phyloP scores from a whole-genome alignment of 257 asterid genomes.

The Solanum appendiculatum region DNA sequence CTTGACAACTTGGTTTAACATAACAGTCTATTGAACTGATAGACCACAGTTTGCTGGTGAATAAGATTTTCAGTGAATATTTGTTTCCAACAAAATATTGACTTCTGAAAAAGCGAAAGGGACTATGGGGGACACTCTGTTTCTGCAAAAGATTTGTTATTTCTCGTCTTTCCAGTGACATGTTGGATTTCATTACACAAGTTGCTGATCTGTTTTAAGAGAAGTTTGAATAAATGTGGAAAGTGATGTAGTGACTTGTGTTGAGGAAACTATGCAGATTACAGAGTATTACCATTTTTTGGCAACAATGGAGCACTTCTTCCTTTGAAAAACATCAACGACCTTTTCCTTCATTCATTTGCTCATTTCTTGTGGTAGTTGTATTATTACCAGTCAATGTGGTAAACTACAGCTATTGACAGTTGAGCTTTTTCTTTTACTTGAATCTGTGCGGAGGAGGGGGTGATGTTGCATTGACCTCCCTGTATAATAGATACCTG shows the following conservation, averaged over 20 bases:
- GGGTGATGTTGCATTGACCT: background rate
- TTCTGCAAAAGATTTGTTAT: background rate
- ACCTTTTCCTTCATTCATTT: background rate
- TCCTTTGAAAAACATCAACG: background rate
- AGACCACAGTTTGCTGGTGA: background rate
- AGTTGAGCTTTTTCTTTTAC: background rate
- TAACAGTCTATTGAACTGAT: background rate
- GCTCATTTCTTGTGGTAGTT: background rate
- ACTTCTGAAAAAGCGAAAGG: background rate
- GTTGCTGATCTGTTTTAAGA: background rate
- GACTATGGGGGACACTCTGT: background rate
- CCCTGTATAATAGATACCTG: background rate
- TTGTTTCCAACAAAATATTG: background rate
- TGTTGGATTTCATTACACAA: background rate
- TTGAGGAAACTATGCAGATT: background rate
- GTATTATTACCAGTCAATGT: background rate
- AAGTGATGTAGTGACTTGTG: background rate
- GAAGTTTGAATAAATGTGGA: background rate
- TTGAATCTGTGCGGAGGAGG: background rate
- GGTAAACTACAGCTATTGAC: background rate
- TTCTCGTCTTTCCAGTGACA: background rate
- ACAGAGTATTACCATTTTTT: background rate
- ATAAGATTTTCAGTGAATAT: background rate
- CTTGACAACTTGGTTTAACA: background rate
- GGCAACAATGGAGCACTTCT: background rate